Conservation (phyloP, 2,329 filamentous ascomycete genomes). For the Sordariomycetes sp. region DNA sequence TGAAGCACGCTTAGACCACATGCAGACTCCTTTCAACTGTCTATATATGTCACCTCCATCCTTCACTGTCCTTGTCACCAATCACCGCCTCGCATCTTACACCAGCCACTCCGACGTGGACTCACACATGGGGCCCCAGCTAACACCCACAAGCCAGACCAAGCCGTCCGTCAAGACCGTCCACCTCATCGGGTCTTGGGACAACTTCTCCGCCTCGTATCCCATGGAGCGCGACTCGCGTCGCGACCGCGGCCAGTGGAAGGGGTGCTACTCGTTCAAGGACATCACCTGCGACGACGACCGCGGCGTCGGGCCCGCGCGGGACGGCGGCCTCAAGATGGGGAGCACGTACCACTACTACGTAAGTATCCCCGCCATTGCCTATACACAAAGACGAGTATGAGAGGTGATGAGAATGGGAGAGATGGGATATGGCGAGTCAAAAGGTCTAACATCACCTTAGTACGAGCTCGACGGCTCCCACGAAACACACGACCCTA, state of each 20-base stretch:
- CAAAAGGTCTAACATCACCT: conserved; percentile 14
- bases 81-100: not conserved
- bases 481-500: conserved; percentile 61
- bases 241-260: conserved; percentile 66
- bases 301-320: conserved; percentile 18
- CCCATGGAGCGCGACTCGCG: conserved; percentile 68
- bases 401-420: not conserved
- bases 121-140: not conserved
- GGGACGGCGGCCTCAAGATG: conserved; percentile 78
- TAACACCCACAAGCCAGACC: conserved; percentile 34
- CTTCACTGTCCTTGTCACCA: not conserved
- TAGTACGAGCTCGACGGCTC: conserved; percentile 76
- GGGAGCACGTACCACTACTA: conserved; percentile 93
- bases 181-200: conserved; percentile 83
- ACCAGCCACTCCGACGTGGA: no score
- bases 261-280: conserved; percentile 75
- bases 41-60: not conserved
- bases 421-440: not conserved
- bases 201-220: conserved; percentile 76
- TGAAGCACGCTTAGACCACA: not conserved
- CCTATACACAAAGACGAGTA: not conserved
- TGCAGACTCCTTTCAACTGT: not conserved
- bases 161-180: conserved; percentile 53
- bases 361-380: conserved; percentile 37
- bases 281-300: conserved; percentile 76